Evolutionary conservation across 257 asterid genomes (phyloP), one percentile per base, ranked within the genome.

Genomic region (Marsdenia floribunda): DNA sequence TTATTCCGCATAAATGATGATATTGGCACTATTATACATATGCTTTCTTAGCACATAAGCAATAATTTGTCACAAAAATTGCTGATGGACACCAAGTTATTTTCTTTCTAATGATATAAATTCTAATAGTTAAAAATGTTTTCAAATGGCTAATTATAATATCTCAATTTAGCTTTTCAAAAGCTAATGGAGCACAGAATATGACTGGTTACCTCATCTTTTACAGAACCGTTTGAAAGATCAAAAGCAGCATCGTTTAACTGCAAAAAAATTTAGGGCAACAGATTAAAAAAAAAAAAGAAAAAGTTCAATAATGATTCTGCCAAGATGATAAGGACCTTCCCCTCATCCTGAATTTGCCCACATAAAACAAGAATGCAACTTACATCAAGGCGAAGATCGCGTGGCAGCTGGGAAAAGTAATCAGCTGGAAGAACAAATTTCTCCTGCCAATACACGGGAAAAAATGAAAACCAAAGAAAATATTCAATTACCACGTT

Each of bases 201-300:
- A 38, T 5, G 44, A 77, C 35, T 24, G 10, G 85, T 76, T 69
- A 92, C 99, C 99, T 94, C 96, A 63, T 82, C 93, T 85, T 83
- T 88, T 76, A 94, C 92, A 15, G 80, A 75, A 61, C 99, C 99
- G 40, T 87, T 94, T 60, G 99, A 94, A 82, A 94, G 97, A 87
- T 94, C 99, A 85, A 94, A 94, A 68, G 97, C 97, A 24, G 99
- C 99, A 88, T 94, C 99, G 35, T 92, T 94, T 87, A 94, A 86
- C 97, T 92, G 81, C 90, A 83, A 85, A 60, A 73, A 61, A 73
- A 61, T 40, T 49, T 11, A 3, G 65, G 10, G 6, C 5, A 37
- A 33, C 9, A 26, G 15, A 29, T 29, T n/a, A 38, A 72, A 74
- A 6, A 49, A 47, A 76, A 37, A 57, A 52, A 21, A 50, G 35